Evolutionary conservation across 441 rosid species (phyloP).

Genomic region (Brassica balearica): DNA sequence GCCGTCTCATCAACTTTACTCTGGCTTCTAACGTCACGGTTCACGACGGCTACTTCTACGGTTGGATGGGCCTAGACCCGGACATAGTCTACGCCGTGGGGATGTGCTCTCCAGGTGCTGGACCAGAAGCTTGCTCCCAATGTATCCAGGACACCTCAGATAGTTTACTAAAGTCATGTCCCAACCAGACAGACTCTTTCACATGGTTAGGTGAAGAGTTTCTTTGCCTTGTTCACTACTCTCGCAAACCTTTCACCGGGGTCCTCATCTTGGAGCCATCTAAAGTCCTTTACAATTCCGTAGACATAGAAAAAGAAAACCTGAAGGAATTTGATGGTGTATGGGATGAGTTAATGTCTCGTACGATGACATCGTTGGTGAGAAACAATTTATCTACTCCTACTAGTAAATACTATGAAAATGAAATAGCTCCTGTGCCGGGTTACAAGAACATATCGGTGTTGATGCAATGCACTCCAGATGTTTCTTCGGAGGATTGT

Average conservation of each 20-base stretch:
- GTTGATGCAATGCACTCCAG: constrained; percentile 42
- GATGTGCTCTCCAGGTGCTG: constrained; percentile 50
- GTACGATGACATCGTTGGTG: not conserved
- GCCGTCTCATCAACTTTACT: constrained; percentile 29
- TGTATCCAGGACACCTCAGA: constrained; percentile 44
- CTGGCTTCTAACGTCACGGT: constrained; percentile 34
- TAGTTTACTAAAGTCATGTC: constrained; percentile 39
- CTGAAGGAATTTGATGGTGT: constrained; percentile 18
- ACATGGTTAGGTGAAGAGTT: constrained; percentile 41
- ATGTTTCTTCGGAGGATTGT: constrained; percentile 34
- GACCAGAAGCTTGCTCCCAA: constrained; percentile 36
- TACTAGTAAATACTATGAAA: not conserved
- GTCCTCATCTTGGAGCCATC: constrained; percentile 18
- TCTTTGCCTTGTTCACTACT: constrained; percentile 47
- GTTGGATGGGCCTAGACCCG: constrained; percentile 7
- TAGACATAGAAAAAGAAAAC: not conserved
- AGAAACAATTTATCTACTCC: not conserved
- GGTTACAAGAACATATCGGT: constrained; percentile 21
- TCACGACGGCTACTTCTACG: constrained; percentile 31
- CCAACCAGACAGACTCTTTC: constrained; percentile 42
- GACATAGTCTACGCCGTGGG: constrained; percentile 36
- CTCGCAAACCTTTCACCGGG: constrained; percentile 20
- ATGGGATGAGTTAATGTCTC: not conserved
- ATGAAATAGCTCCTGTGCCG: not conserved
- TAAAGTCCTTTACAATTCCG: not conserved